Evolutionary conservation across 768 basidiomycete genomes (phyloP).

Genomic region (Auricularia sp.): DNA sequence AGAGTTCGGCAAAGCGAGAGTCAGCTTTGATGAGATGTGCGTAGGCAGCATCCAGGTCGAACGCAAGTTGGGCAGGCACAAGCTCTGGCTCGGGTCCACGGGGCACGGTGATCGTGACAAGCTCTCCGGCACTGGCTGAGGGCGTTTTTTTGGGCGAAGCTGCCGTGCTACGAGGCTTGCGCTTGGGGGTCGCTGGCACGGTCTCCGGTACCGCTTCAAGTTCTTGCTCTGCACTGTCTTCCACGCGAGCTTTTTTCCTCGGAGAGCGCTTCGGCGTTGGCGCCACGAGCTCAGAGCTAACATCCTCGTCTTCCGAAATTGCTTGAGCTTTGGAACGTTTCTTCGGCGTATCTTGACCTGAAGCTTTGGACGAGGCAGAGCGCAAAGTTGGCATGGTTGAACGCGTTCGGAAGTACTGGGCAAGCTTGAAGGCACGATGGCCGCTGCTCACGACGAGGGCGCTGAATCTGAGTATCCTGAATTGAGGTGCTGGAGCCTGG

Average conservation of each 20-base stretch:
- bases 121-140: background rate
- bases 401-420: background rate
- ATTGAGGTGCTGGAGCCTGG: no score
- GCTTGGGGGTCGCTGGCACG: background rate
- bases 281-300: background rate
- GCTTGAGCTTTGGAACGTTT: background rate
- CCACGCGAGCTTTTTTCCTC: background rate
- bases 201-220: background rate
- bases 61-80: constrained; percentile 62
- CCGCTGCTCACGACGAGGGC: background rate
- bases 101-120: background rate
- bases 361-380: background rate
- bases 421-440: background rate
- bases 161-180: background rate
- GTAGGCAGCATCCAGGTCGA: constrained; percentile 70
- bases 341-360: background rate
- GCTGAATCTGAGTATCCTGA: background rate
- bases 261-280: background rate
- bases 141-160: background rate
- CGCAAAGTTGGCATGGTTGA: background rate
- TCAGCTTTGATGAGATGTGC: constrained; percentile 58
- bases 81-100: constrained; percentile 18
- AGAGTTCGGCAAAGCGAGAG: constrained; percentile 59
- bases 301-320: background rate
- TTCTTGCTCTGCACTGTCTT: background rate